Base-by-base conservation (phyloP, 495 filamentous ascomycete species). In the Evernia prunastri region DNA sequence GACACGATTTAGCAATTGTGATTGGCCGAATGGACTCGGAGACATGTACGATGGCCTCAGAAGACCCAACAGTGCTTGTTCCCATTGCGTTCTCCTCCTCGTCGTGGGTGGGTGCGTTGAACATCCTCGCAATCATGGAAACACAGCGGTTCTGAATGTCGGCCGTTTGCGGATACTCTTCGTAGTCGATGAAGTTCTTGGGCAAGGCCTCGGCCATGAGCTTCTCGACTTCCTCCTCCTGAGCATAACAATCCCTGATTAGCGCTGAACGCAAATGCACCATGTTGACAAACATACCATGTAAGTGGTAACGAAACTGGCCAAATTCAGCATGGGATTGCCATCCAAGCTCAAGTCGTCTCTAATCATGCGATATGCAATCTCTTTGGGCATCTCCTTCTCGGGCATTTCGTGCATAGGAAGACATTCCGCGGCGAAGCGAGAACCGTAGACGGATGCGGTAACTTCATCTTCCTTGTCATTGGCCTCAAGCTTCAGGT, bases 351-450 rank as follows among this genome's bases (percentile, higher is more conserved):
- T 91, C 69, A 96, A 75, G 70, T 96, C 91, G 72, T 96, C 92
- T 77, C 91, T 92, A 78, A 96, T 96, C 90, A 96, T 89, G 51
- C 90, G 87, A 74, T 95, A 92, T 17, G 91, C 91, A n/a, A 93
- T 80, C 68, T 95, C 89, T 64, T 85, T 87, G 51, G 90, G 90
- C 90, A 93, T 93, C 75, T 93, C 89, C 10, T 74, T 68, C 70
- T 95, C 91, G n/a, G 92, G 91, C 88, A 96, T 96, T 74, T 90
- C 87, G 71, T 87, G 81, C 69, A 82, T 84, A 43, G 90, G 89
- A 58, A 96, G 81, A 73, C 91, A 88, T 67, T 86, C 74, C 37
- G 86, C 84, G 17, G 92, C 91, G 72, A 89, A 96, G 37, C 79
- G 82, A 56, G 86, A 89, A 70, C 91, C 92, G 70, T 96, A 96